A percentile compares a stretch with the other conserved stretches of the same genome.
Evolutionary conservation across 2,329 filamentous ascomycete species (phyloP).

Genomic region (Xylaria sp.): DNA sequence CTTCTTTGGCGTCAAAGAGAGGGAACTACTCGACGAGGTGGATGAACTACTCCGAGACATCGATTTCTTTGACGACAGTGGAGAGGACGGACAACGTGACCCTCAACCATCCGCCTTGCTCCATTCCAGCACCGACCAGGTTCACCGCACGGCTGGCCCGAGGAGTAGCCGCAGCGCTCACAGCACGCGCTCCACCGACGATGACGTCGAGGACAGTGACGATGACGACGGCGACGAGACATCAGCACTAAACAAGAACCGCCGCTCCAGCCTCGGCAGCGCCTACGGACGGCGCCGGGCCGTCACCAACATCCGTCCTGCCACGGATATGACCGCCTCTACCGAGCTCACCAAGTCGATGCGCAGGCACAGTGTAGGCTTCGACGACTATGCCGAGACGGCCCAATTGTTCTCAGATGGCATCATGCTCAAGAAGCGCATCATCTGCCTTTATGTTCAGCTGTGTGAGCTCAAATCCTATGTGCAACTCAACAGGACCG

Average conservation of each 20-base stretch:
- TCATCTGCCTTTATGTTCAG: conserved; percentile 87
- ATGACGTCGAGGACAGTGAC: conserved; percentile 69
- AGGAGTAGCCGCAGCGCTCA: conserved; percentile 53
- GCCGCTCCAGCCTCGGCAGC: conserved; percentile 54
- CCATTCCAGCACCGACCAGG: conserved; percentile 49
- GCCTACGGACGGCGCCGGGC: conserved; percentile 54
- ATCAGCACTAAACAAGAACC: conserved; percentile 61
- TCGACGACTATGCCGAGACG: conserved; percentile 83
- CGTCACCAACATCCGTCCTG: conserved; percentile 53
- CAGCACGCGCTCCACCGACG: conserved; percentile 64
- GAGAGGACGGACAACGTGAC: conserved; percentile 53
- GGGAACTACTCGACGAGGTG: conserved; percentile 85
- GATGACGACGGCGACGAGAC: conserved; percentile 59
- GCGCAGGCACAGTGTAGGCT: conserved; percentile 73
- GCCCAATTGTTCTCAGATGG: conserved; percentile 73
- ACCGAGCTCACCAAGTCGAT: conserved; percentile 68
- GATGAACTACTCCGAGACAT: conserved; percentile 81
- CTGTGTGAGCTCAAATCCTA: conserved; percentile 96
- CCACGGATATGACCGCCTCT: conserved; percentile 70
- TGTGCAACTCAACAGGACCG: conserved; percentile 94
- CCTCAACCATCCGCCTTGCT: conserved; percentile 43
- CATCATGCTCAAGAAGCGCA: conserved; percentile 92
- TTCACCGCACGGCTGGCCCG: conserved; percentile 54
- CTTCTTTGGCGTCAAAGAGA: conserved; percentile 91
- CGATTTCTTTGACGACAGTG: conserved; percentile 71